phyloP scores from a whole-genome alignment of 768 basidiomycete genomes.

The Auriscalpium orientale region DNA sequence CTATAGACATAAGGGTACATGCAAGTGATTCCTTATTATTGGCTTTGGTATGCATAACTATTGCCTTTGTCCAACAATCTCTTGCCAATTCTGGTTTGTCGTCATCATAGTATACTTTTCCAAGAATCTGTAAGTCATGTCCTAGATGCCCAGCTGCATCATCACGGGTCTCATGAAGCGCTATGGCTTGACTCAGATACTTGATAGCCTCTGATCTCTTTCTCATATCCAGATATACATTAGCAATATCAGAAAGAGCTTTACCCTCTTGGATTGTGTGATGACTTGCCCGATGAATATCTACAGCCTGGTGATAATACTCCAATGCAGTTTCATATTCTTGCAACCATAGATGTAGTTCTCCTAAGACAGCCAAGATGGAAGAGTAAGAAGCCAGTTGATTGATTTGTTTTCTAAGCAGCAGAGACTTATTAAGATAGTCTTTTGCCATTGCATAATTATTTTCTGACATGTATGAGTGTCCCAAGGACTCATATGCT shows the following conservation, averaged over 20 bases:
- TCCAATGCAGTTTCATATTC: too few species aligned
- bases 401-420: too few species aligned
- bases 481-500: not conserved
- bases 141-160: not conserved
- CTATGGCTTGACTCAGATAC: not conserved
- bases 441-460: not conserved
- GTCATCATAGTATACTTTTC: not conserved
- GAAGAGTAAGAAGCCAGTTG: too few species aligned
- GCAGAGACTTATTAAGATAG: not conserved
- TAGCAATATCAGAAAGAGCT: not conserved
- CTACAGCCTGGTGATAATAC: not conserved
- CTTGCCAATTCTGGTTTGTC: not conserved
- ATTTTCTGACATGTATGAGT: not conserved
- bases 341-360: too few species aligned
- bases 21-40: not conserved
- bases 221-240: not conserved
- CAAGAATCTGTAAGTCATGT: not conserved
- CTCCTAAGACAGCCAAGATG: too few species aligned
- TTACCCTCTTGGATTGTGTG: not conserved
- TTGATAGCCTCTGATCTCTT: not conserved
- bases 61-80: not conserved
- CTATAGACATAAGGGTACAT: not conserved
- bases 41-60: not conserved
- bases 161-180: not conserved
- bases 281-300: not conserved